These are phyloP conservation scores for Raffaelea arxii DNA, from an alignment of 2,329 filamentous ascomycete species.

Conservation along the genomic window DNA sequence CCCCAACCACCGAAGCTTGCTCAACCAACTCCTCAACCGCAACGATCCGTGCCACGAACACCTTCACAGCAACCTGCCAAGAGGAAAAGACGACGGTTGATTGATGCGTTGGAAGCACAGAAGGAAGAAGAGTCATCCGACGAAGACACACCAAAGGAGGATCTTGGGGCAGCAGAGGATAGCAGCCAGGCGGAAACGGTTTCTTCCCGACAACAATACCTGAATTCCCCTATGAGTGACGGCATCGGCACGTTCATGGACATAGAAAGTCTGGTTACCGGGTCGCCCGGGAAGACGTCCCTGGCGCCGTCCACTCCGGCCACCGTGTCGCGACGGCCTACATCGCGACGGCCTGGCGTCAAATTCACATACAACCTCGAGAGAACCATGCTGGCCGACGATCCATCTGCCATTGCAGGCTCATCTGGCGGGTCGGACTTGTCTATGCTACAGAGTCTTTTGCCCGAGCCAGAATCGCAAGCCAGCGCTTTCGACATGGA, in stretches of 20 bases:
- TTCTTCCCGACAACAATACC: conserved; percentile 3
- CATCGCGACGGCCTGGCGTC: conserved; percentile 18
- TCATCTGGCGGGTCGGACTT: conserved; percentile 13
- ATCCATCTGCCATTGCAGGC: conserved; percentile 13
- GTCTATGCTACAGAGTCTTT: conserved; percentile 15
- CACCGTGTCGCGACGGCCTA: conserved; percentile 12
- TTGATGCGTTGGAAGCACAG: conserved; percentile 32
- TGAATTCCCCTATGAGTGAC: conserved; percentile 9
- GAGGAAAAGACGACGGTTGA: conserved; percentile 22
- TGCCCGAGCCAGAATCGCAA: conserved; percentile 14
- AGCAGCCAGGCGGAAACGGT: conserved; percentile 8
- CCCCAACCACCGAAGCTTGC: too few species aligned
- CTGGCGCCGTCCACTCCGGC: conserved; percentile 10
- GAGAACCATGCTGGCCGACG: conserved; percentile 26
- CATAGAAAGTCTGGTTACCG: conserved; percentile 9
- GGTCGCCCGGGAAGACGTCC: conserved; percentile 8
- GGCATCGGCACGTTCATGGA: conserved; percentile 7
- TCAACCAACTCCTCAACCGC: too few species aligned
- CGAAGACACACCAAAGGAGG: conserved; percentile 1
- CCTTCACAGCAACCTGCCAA: background rate
- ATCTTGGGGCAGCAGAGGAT: conserved; percentile 2
- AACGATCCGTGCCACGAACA: too few species aligned
- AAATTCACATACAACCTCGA: conserved; percentile 29
- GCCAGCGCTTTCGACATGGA: conserved; percentile 23
- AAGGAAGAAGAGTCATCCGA: conserved; percentile 22